phyloP scores from a whole-genome alignment of 768 basidiomycete genomes.

The Pilatotrama ljubarskyi region DNA sequence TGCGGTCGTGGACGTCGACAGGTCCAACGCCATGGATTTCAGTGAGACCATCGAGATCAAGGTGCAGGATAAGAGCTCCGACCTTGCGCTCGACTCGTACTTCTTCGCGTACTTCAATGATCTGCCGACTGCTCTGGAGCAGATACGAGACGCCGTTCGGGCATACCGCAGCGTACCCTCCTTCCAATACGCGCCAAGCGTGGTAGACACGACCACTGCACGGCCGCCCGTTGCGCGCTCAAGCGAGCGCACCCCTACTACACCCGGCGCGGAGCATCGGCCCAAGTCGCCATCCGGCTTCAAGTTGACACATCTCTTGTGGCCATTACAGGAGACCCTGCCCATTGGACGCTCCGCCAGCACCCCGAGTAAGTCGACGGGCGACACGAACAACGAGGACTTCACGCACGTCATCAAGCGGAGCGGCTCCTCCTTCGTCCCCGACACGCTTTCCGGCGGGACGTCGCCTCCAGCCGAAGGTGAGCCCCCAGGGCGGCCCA shows the following conservation, averaged over 20 bases:
- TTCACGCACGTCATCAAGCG: constrained; percentile 72
- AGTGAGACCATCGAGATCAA: constrained; percentile 96
- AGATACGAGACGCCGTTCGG: constrained; percentile 78
- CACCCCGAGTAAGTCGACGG: constrained; percentile 36
- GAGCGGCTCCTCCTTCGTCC: constrained; percentile 57
- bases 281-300: constrained; percentile 46
- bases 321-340: constrained; percentile 63
- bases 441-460: constrained; percentile 49
- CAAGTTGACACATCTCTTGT: constrained; percentile 62
- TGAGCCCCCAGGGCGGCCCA: constrained; percentile 29
- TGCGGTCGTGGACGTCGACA: constrained; percentile 84
- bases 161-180: constrained; percentile 39
- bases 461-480: constrained; percentile 17
- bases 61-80: constrained; percentile 79
- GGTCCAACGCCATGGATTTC: constrained; percentile 88
- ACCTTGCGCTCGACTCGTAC: constrained; percentile 80
- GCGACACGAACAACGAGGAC: constrained; percentile 44
- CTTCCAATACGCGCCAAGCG: constrained; percentile 18
- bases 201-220: constrained; percentile 30
- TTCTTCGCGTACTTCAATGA: constrained; percentile 96
- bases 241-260: constrained; percentile 39
- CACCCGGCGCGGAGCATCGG: constrained; percentile 33
- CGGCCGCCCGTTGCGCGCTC: constrained; percentile 30
- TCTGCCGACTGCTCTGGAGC: constrained; percentile 70
- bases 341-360: constrained; percentile 37